These are phyloP conservation scores for Elongisporangium anandrum DNA, from an alignment of 352 stramenopile genomes.

Conservation along the genomic window DNA sequence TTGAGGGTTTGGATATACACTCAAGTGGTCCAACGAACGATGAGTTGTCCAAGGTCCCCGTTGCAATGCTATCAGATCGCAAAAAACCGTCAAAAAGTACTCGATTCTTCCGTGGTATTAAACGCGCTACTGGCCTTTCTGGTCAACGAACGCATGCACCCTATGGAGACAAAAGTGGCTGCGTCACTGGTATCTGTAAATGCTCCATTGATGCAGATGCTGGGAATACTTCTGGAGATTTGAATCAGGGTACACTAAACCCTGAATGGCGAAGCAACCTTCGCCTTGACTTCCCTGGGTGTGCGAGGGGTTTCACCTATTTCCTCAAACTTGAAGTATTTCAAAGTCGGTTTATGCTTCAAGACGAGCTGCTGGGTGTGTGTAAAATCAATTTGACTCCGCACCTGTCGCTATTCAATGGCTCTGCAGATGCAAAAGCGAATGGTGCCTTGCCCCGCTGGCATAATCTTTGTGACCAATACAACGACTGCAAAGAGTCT, in stretches of 20 bases:
- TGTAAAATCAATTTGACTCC: slow-evolving; percentile 86
- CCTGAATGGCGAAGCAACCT: slow-evolving; percentile 75
- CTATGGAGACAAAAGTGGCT: slow-evolving; percentile 71
- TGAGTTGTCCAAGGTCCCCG: slow-evolving; percentile 14
- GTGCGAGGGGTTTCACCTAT: slow-evolving; percentile 66
- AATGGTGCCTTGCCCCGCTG: slow-evolving; percentile 75
- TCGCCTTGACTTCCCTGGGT: slow-evolving; percentile 71
- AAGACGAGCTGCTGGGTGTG: slow-evolving; percentile 71
- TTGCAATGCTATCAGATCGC: slow-evolving; percentile 18
- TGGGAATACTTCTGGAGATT: neutral
- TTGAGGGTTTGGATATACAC: slow-evolving; percentile 55
- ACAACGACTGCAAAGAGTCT: slow-evolving; percentile 83
- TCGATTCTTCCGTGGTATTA: slow-evolving; percentile 65
- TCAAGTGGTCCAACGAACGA: slow-evolving; percentile 9
- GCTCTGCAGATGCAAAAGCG: slow-evolving; percentile 74
- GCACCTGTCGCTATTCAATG: slow-evolving; percentile 73
- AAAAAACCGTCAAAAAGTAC: slow-evolving; percentile 57
- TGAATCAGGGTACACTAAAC: slow-evolving; percentile 18
- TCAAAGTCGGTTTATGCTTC: slow-evolving; percentile 81
- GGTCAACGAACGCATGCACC: slow-evolving; percentile 63
- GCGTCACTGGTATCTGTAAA: slow-evolving; percentile 74
- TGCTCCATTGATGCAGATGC: slow-evolving; percentile 12
- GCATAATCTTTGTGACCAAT: slow-evolving; percentile 86
- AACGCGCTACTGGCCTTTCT: slow-evolving; percentile 67
- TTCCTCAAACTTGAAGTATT: slow-evolving; percentile 81